Evolutionary conservation across 176 grass and related monocot genomes (phyloP).

Genomic region (Rhipidocladum racemiflorum): DNA sequence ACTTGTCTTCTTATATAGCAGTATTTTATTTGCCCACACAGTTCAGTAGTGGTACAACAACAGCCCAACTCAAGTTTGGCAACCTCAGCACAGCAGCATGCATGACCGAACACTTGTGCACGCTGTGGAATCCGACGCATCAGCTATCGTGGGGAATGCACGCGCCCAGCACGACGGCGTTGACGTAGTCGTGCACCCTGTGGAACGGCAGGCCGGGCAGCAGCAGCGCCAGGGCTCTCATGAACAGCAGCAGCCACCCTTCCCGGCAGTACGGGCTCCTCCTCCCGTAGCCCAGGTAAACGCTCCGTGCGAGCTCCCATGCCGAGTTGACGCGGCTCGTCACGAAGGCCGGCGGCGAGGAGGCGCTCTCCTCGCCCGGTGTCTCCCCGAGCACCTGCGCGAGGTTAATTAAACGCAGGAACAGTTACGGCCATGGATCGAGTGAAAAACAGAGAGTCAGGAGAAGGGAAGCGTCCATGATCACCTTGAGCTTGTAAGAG

Average conservation of each 20-base stretch:
- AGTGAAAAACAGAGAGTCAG: not conserved
- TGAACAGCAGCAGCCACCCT: conserved; percentile 42
- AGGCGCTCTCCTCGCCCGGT: conserved; percentile 20
- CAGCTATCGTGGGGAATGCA: conserved; percentile 30
- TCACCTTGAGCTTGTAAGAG: conserved; percentile 50
- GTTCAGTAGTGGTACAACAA: not conserved
- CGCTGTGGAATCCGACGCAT: not conserved
- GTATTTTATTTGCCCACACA: not conserved
- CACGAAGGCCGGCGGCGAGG: not conserved
- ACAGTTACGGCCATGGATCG: not conserved
- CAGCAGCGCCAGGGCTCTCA: conserved; percentile 32
- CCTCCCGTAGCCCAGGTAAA: conserved; percentile 19
- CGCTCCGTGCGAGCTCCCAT: conserved; percentile 42
- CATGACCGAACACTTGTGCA: not conserved
- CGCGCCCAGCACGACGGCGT: conserved; percentile 30
- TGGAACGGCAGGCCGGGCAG: conserved; percentile 50
- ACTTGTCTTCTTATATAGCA: not conserved
- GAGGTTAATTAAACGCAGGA: not conserved
- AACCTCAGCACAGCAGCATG: not conserved
- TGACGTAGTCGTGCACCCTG: conserved; percentile 50
- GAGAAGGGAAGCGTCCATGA: not conserved
- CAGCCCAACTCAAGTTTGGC: not conserved
- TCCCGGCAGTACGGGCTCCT: conserved; percentile 42
- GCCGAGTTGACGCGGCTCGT: conserved; percentile 25
- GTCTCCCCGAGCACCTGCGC: conserved; percentile 40